Evolutionary conservation across 352 stramenopile genomes (phyloP).

Genomic region (Phytophthora multivora): DNA sequence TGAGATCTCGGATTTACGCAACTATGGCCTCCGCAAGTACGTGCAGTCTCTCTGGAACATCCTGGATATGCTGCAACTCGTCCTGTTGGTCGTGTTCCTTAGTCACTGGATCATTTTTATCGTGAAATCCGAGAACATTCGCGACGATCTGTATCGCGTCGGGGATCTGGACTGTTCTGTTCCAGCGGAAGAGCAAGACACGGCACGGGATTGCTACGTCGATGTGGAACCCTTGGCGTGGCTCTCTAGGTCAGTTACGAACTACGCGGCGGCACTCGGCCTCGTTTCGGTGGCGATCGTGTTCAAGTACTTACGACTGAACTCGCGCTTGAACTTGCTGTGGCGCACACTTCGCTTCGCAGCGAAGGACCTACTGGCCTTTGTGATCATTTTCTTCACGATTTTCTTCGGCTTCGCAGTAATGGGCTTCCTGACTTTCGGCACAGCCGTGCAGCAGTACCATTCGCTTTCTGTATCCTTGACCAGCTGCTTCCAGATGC

Average conservation of each 20-base stretch:
- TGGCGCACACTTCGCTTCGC: constrained; percentile 81
- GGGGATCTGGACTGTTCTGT: constrained; percentile 57
- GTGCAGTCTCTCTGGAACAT: constrained; percentile 81
- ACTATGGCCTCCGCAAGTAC: constrained; percentile 62
- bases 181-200: constrained; percentile 47
- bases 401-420: constrained; percentile 82
- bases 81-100: constrained; percentile 69
- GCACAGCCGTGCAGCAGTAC: constrained; percentile 65
- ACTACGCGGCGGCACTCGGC: constrained; percentile 61
- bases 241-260: constrained; percentile 54
- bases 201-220: constrained; percentile 57
- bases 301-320: constrained; percentile 84
- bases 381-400: constrained; percentile 82
- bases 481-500: constrained; percentile 85
- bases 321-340: constrained; percentile 77
- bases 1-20: constrained; percentile 58
- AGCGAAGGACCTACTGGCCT: constrained; percentile 73
- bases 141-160: constrained; percentile 54
- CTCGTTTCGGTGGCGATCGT: constrained; percentile 79
- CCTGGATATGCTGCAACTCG: constrained; percentile 74
- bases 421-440: constrained; percentile 82
- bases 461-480: constrained; percentile 73
- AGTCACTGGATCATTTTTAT: constrained; percentile 64
- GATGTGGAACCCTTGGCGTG: constrained; percentile 59
- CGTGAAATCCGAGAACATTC: constrained; percentile 52